Conservation (phyloP, 2,329 filamentous ascomycete genomes). For the Malbranchea zuffiana region DNA sequence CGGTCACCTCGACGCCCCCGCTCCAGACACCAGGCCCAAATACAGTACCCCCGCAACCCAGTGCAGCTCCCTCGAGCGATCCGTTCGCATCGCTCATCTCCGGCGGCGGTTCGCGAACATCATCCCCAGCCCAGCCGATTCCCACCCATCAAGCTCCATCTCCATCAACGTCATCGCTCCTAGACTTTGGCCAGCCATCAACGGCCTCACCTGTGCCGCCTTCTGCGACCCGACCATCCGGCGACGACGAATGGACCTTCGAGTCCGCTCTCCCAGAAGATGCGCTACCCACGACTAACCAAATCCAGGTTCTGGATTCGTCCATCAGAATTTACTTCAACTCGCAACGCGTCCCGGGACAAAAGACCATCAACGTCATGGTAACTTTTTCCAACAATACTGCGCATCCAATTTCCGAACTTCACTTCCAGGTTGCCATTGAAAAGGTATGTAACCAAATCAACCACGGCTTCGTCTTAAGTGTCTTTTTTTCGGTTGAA, state of each 20-base stretch:
- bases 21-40: conserved; percentile 37
- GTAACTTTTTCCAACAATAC: conserved; percentile 80
- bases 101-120: conserved; percentile 41
- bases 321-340: conserved; percentile 62
- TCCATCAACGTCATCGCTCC: conserved; percentile 22
- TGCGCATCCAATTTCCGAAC: conserved; percentile 57
- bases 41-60: conserved; percentile 24
- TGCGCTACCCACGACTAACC: conserved; percentile 50
- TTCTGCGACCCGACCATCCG: conserved; percentile 32
- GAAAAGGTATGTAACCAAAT: conserved; percentile 57
- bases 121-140: conserved; percentile 28
- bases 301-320: conserved; percentile 57
- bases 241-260: conserved; percentile 93
- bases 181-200: conserved; percentile 23
- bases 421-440: conserved; percentile 87
- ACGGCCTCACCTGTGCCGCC: conserved; percentile 18
- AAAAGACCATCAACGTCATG: conserved; percentile 54
- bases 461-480: conserved; percentile 5
- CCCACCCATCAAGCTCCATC: conserved; percentile 16
- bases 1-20: conserved; percentile 37
- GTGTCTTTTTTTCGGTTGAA: conserved; percentile 7
- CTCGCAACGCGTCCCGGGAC: conserved; percentile 48
- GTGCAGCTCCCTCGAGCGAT: conserved; percentile 38
- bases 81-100: conserved; percentile 51
- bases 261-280: conserved; percentile 66